Conservation (phyloP, 495 filamentous ascomycete species). For the Penicillium daleae region DNA sequence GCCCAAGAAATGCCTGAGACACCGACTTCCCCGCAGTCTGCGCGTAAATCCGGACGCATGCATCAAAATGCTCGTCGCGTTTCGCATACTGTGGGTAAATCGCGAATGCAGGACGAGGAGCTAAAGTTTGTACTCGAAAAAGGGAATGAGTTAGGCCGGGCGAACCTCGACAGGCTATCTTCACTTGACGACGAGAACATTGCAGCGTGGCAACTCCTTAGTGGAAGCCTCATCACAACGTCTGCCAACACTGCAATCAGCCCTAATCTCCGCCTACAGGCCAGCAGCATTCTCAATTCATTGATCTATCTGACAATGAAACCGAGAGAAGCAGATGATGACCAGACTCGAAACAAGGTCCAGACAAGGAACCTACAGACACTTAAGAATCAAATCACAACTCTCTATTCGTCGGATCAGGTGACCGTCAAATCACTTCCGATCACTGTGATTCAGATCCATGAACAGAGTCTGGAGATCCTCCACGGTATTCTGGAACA, state of each 20-base stretch:
- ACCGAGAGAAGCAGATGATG: constrained; percentile 33
- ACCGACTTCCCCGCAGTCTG: constrained; percentile 35
- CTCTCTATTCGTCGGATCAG: constrained; percentile 48
- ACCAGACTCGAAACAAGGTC: constrained; percentile 49
- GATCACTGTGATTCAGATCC: constrained; percentile 73
- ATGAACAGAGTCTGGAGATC: constrained; percentile 78
- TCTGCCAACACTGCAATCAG: constrained; percentile 57
- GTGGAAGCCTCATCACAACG: constrained; percentile 65
- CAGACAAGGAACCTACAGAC: constrained; percentile 74
- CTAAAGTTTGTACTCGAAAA: constrained; percentile 79
- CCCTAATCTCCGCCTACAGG: constrained; percentile 68
- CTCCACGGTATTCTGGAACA: constrained; percentile 84
- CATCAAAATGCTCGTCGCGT: constrained; percentile 66
- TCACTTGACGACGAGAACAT: constrained; percentile 58
- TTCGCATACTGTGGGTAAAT: constrained; percentile 48
- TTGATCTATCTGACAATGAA: constrained; percentile 62
- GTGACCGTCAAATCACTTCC: constrained; percentile 36
- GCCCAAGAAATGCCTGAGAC: constrained; percentile 26
- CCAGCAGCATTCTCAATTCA: constrained; percentile 74
- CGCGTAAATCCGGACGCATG: constrained; percentile 34
- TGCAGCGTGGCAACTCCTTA: constrained; percentile 78
- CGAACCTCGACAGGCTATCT: constrained; percentile 79
- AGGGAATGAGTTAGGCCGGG: constrained; percentile 71
- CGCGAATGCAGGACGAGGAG: constrained; percentile 51
- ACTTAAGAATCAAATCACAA: constrained; percentile 58